Percentiles rank a stretch among this genome's conserved stretches.
Conservation (phyloP, 139 green algal genomes). For the Desmodesmus armatus region DNA sequence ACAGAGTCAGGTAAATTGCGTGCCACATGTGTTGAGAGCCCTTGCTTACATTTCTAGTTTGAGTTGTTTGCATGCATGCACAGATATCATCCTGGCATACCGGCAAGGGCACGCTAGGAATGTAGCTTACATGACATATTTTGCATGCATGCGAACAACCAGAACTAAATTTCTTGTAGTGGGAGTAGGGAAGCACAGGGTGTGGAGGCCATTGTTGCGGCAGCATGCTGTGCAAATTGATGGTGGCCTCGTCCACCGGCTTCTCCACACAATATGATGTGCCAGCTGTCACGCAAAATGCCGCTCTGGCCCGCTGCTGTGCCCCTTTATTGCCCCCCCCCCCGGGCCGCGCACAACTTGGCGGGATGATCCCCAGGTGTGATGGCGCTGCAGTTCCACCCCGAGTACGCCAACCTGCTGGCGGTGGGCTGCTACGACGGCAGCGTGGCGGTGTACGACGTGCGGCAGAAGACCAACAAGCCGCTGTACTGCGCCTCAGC, state of each 20-base stretch:
- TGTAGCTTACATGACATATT: neutral
- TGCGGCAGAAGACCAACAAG: slow-evolving; percentile 50
- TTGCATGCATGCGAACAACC: too few species aligned
- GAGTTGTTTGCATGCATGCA: neutral
- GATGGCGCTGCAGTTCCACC: slow-evolving; percentile 93
- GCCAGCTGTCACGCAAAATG: too few species aligned
- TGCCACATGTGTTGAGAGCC: too few species aligned
- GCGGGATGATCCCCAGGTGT: slow-evolving; percentile 65
- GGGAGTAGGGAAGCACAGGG: too few species aligned
- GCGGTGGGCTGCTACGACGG: slow-evolving; percentile 92
- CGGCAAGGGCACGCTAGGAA: too few species aligned
- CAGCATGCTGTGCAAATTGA: too few species aligned
- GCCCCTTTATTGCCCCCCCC: too few species aligned
- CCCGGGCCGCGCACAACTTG: too few species aligned
- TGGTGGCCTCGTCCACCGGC: neutral
- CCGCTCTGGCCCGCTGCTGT: neutral
- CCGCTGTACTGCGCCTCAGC: slow-evolving; percentile 78
- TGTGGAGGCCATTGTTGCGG: too few species aligned
- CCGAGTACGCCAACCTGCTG: slow-evolving; percentile 84
- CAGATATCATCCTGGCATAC: too few species aligned
- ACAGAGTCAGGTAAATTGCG: slow-evolving; percentile 78
- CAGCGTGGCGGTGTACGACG: slow-evolving; percentile 82
- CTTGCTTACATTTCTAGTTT: neutral
- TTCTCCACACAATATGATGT: neutral
- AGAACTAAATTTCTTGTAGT: too few species aligned